These are phyloP conservation scores for Hericium erinaceus DNA, from an alignment of 768 basidiomycete genomes.

Conservation along the genomic window DNA sequence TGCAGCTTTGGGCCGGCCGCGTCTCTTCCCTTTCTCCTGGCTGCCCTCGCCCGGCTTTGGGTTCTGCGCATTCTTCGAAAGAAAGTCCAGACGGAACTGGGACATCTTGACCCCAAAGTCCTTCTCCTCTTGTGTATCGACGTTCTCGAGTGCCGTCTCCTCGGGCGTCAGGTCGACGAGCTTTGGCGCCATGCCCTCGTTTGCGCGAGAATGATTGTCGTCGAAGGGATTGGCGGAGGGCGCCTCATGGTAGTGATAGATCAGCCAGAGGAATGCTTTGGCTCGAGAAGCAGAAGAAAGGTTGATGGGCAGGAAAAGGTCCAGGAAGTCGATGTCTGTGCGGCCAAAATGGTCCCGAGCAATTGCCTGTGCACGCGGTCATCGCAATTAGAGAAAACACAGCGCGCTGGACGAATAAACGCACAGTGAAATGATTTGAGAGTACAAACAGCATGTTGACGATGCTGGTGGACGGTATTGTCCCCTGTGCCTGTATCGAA, in stretches of 20 bases:
- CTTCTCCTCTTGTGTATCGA: conserved; percentile 34
- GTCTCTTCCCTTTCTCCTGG: conserved; percentile 9
- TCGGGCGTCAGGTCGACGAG: conserved; percentile 21
- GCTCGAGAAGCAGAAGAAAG: conserved; percentile 34
- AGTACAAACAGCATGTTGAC: conserved; percentile 65
- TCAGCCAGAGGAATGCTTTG: conserved; percentile 36
- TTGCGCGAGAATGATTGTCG: conserved; percentile 19
- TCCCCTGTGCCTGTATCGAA: conserved; percentile 31
- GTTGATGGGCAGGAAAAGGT: conserved; percentile 33
- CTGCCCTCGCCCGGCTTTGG: conserved; percentile 12
- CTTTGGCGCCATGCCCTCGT: conserved; percentile 21
- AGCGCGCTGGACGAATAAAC: conserved; percentile 8
- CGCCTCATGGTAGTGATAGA: conserved; percentile 38
- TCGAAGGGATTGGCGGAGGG: conserved; percentile 29
- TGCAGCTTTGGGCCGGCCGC: conserved; percentile 2
- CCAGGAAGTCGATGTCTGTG: conserved; percentile 26
- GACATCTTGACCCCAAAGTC: conserved; percentile 32
- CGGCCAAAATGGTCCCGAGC: conserved; percentile 30
- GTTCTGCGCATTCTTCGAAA: conserved; percentile 20
- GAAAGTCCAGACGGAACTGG: conserved; percentile 26
- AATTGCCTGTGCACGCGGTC: conserved; percentile 17
- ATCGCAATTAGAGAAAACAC: neutral
- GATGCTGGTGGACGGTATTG: conserved; percentile 58
- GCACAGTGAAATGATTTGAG: conserved; percentile 39
- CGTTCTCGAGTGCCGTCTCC: conserved; percentile 31